These are phyloP conservation scores for Quercus dentata DNA, from an alignment of 306 rosid genomes.

Conservation along the genomic window DNA sequence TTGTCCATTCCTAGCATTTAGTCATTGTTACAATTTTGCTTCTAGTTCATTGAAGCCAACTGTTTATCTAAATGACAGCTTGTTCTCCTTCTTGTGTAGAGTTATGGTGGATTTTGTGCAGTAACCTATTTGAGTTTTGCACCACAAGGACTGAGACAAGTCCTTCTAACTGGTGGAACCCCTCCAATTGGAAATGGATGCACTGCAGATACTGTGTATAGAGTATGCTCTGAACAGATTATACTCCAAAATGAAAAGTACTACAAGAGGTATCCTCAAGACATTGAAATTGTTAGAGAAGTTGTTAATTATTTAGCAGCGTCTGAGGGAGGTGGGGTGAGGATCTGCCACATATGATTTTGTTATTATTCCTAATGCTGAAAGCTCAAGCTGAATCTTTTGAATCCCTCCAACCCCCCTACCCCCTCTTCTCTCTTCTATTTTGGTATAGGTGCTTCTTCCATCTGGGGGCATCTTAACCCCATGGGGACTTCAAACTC, in stretches of 20 bases:
- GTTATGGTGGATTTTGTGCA: constrained; percentile 93
- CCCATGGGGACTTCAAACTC: constrained; percentile 80
- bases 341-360: constrained; percentile 21
- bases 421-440: constrained; percentile 3
- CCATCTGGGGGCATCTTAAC: constrained; percentile 93
- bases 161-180: constrained; percentile 86
- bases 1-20: neutral
- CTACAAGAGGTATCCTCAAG: constrained; percentile 93
- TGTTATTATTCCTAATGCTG: constrained; percentile 25
- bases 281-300: constrained; percentile 67
- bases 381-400: constrained; percentile 12
- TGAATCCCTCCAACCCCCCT: neutral
- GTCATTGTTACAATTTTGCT: neutral
- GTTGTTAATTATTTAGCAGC: constrained; percentile 73
- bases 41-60: constrained; percentile 18
- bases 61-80: constrained; percentile 23
- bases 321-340: constrained; percentile 77
- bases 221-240: constrained; percentile 65
- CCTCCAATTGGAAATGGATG: constrained; percentile 86
- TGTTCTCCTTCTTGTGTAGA: constrained; percentile 43
- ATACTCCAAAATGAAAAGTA: constrained; percentile 75
- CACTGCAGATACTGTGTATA: constrained; percentile 74
- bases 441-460: constrained; percentile 60
- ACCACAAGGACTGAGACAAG: constrained; percentile 78
- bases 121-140: constrained; percentile 96